These are phyloP conservation scores for Citrullus amarus DNA, from an alignment of 306 rosid genomes.

Conservation along the genomic window DNA sequence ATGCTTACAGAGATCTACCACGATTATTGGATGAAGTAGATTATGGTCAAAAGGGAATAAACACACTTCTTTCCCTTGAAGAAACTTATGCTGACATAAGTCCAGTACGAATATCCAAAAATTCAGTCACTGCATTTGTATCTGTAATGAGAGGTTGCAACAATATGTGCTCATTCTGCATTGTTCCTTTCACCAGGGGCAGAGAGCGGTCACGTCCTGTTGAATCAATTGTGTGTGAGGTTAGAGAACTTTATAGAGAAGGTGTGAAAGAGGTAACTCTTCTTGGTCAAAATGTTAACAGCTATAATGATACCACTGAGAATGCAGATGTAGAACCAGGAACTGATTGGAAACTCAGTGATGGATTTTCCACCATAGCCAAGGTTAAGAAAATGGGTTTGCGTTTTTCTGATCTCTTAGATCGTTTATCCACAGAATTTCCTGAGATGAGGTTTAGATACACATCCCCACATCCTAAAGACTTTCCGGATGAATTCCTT, in stretches of 20 bases:
- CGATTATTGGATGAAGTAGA: constrained; percentile 79
- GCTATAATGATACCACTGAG: constrained; percentile 74
- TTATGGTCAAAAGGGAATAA: constrained; percentile 86
- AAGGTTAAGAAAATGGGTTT: constrained; percentile 82
- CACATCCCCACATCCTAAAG: constrained; percentile 98
- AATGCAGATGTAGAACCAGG: constrained; percentile 50
- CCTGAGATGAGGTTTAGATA: constrained; percentile 98
- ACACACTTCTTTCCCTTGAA: constrained; percentile 91
- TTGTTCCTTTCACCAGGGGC: constrained; percentile 92
- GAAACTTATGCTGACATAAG: constrained; percentile 94
- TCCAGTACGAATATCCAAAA: constrained; percentile 79
- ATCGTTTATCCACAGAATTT: constrained; percentile 64
- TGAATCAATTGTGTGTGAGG: constrained; percentile 86
- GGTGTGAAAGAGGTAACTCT: constrained; percentile 94
- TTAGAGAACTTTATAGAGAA: constrained; percentile 72
- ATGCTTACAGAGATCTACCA: constrained; percentile 91
- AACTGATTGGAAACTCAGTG: constrained; percentile 70
- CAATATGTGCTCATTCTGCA: constrained; percentile 96
- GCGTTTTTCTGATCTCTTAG: constrained; percentile 82
- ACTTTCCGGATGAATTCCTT: constrained; percentile 79
- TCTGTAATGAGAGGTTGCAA: constrained; percentile 98
- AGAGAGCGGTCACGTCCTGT: constrained; percentile 90
- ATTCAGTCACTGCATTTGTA: constrained; percentile 74
- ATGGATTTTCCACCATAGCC: constrained; percentile 70
- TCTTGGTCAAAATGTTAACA: constrained; percentile 95